Base-by-base conservation (phyloP, 2,329 filamentous ascomycete species). In the Malbranchea zuffiana region DNA sequence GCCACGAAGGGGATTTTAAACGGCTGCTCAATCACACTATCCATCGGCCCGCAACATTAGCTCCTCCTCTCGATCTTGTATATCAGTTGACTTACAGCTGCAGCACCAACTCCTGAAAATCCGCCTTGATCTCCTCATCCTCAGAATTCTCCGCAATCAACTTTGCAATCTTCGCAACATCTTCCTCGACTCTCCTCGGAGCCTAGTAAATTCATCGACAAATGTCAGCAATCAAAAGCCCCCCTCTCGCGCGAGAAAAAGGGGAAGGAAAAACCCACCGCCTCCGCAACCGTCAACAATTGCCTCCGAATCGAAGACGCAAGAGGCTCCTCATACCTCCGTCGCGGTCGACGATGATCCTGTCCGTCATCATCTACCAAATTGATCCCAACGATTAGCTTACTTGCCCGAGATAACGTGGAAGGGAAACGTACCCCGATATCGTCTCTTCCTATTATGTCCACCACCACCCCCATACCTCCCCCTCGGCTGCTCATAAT, bases 1-100 rank as follows among this genome's bases (percentile, higher is more conserved):
- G 87, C 86, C 24, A 93, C 72, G 56, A 95, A 96, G 0, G 90
- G 88, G n/a, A 86, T 92, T 68, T 96, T 96, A 60, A 98, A 80
- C 1, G 90, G 90, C 63, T 98, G 90, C 63, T 98, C 90, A 23
- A 84, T 58, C 28, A 82, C 71, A 47, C 72, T 76, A 41, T 31
- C 20, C 15, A 16, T 41, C 5, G 7, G 26, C 51, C 44, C 20
- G 15, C 53, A 49, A n/a, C 2, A 39, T 39, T 18, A 45, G 35
- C 27, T 36, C 26, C 38, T 13, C n/a, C 18, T 16, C 4, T 16
- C 28, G 24, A 23, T 15, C 26, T 17, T 10, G 8, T 3, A 5
- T 24, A 6, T 3, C 11, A 7, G n/a, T 18, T 12, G 3, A 17
- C 71, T 47, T 60, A 75, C 72, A 96, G 69, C 60, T 88, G 82